phyloP scores from a whole-genome alignment of 192 early-diverging fungal species.

The Lunasporangiospora selenospora region DNA sequence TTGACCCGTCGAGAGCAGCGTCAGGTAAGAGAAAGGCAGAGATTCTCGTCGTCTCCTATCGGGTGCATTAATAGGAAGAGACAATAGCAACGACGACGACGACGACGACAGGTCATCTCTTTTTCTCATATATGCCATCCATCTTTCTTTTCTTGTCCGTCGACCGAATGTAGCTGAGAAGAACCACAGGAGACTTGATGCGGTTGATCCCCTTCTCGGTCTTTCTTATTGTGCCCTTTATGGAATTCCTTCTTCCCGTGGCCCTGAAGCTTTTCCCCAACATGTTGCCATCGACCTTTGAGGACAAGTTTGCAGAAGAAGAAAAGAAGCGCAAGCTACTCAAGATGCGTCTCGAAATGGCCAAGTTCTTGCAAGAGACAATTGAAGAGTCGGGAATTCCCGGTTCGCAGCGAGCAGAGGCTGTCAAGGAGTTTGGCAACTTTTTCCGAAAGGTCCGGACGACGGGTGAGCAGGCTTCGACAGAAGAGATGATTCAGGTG shows the following conservation, averaged over 20 bases:
- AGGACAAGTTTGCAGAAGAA: conserved; percentile 87
- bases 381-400: conserved; percentile 82
- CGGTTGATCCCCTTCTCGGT: conserved; percentile 92
- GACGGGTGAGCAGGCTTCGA: conserved; percentile 82
- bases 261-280: conserved; percentile 92
- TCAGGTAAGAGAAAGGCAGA: conserved; percentile 61
- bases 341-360: conserved; percentile 93
- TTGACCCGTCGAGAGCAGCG: conserved; percentile 87
- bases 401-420: conserved; percentile 55
- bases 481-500: conserved; percentile 80
- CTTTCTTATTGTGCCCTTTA: conserved; percentile 93
- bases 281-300: conserved; percentile 95
- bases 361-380: conserved; percentile 94
- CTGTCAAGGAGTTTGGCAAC: conserved; percentile 74
- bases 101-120: not conserved
- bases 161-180: conserved; percentile 67
- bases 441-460: conserved; percentile 86
- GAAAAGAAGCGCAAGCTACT: conserved; percentile 94
- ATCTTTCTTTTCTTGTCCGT: not conserved
- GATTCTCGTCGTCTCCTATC: not conserved
- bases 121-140: not conserved
- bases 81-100: not conserved
- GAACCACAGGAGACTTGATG: conserved; percentile 86
- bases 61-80: not conserved
- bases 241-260: conserved; percentile 93